Evolutionary conservation across 2,329 filamentous ascomycete genomes (phyloP).

Genomic region (Sporothrix mexicana): DNA sequence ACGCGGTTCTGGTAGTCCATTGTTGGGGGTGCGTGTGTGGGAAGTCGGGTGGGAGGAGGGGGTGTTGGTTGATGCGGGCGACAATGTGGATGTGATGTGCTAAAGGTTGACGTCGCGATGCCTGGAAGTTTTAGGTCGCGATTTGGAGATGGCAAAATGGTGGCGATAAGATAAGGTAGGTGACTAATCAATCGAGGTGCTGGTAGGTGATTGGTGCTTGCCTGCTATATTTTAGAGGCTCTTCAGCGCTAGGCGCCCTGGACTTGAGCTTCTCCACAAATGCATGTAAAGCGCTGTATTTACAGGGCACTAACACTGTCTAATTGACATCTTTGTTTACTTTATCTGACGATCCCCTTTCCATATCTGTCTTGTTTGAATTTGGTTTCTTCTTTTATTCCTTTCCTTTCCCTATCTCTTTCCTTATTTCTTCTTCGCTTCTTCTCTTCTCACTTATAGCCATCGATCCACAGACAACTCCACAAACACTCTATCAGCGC

Average conservation of each 20-base stretch:
- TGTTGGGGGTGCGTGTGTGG: conserved; percentile 1
- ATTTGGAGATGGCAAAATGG: neutral
- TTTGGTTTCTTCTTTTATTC: neutral
- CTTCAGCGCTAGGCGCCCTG: neutral
- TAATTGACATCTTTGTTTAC: neutral
- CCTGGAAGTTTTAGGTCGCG: neutral
- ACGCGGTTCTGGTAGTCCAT: conserved; percentile 89
- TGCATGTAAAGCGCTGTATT: neutral
- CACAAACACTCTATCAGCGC: neutral
- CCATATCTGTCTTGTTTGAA: neutral
- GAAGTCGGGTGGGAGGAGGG: too few relatives aligned
- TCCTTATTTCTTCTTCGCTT: neutral
- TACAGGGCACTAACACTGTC: neutral
- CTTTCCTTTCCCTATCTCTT: neutral
- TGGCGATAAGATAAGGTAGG: conserved; percentile 24
- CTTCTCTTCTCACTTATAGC: neutral
- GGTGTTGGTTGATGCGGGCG: neutral
- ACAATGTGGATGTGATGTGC: neutral
- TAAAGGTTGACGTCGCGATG: neutral
- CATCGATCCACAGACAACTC: neutral
- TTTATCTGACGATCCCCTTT: neutral
- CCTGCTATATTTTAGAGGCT: neutral
- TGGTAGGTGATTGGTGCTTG: neutral
- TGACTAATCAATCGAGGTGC: conserved; percentile 4
- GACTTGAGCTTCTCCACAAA: neutral